Evolutionary conservation across 208 protist genomes (phyloP).

Genomic region (Trypanosoma melophagium): DNA sequence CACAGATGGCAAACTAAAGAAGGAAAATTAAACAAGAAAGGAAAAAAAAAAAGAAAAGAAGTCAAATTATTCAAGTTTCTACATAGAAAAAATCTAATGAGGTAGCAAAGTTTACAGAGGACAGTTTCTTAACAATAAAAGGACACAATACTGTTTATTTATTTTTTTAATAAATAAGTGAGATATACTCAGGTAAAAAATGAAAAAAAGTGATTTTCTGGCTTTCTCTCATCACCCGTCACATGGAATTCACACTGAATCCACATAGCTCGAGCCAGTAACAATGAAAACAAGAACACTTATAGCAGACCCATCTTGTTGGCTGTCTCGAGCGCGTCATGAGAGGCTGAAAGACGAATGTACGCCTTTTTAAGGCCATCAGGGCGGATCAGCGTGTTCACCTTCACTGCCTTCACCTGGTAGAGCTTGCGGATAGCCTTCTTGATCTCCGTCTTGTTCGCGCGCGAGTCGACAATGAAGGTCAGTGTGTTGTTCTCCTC

Average conservation of each 20-base stretch:
- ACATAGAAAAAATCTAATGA: too few relatives aligned
- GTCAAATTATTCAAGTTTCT: too few relatives aligned
- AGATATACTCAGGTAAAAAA: too few relatives aligned
- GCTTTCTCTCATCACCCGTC: too few relatives aligned
- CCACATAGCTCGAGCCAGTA: background rate
- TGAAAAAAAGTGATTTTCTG: too few relatives aligned
- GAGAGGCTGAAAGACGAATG: slow-evolving; percentile 93
- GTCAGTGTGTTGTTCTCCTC: slow-evolving; percentile 99
- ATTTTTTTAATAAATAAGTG: too few relatives aligned
- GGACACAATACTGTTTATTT: too few relatives aligned
- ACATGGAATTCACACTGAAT: background rate
- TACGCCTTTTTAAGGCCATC: slow-evolving; percentile 99
- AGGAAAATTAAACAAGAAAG: too few relatives aligned
- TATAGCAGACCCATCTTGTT: slow-evolving; percentile 97
- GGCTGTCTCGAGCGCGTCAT: slow-evolving; percentile 98
- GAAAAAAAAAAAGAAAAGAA: too few relatives aligned
- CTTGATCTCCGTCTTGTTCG: slow-evolving; percentile 99
- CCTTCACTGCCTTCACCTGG: slow-evolving; percentile 95
- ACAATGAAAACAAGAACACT: slow-evolving; percentile 13
- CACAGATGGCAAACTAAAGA: too few relatives aligned
- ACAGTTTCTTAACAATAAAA: too few relatives aligned
- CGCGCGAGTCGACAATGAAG: slow-evolving; percentile 97
- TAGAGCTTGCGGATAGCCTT: slow-evolving; percentile 98
- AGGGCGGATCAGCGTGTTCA: slow-evolving; percentile 99
- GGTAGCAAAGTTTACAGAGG: too few relatives aligned